phyloP scores from a whole-genome alignment of 2,329 filamentous ascomycete species.

The Ceratocystis papillata region DNA sequence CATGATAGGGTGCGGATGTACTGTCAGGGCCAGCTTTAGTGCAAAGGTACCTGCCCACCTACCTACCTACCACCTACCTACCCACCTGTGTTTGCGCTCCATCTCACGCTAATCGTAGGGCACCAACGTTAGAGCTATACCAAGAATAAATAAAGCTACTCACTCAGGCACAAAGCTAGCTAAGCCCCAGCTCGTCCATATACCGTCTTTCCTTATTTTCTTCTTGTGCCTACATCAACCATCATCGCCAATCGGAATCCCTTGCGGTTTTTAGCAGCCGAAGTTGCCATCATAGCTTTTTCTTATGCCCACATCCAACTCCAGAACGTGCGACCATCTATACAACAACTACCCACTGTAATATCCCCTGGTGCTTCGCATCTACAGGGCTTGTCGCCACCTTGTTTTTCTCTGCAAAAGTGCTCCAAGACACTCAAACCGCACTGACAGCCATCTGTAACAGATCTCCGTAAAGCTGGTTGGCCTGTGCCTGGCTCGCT shows the following conservation, averaged over 20 bases:
- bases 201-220: no score
- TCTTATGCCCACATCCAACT: no score
- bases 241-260: no score
- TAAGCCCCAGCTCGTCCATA: no score
- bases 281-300: no score
- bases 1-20: no score
- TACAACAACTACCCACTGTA: neutral
- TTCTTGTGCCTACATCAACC: no score
- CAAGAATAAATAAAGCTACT: neutral
- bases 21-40: neutral
- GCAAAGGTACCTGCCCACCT: neutral
- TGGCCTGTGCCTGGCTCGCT: conserved; percentile 7
- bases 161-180: no score
- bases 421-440: neutral
- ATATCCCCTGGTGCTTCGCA: neutral
- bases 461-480: neutral
- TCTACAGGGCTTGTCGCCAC: conserved; percentile 1
- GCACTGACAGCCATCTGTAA: conserved; percentile 1
- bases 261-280: no score
- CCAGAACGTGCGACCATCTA: neutral
- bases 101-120: neutral
- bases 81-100: no score
- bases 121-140: neutral
- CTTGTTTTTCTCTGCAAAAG: neutral
- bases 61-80: neutral